Evolutionary conservation across 345 rosid species (phyloP).

Genomic region (Orychophragmus violaceus): DNA sequence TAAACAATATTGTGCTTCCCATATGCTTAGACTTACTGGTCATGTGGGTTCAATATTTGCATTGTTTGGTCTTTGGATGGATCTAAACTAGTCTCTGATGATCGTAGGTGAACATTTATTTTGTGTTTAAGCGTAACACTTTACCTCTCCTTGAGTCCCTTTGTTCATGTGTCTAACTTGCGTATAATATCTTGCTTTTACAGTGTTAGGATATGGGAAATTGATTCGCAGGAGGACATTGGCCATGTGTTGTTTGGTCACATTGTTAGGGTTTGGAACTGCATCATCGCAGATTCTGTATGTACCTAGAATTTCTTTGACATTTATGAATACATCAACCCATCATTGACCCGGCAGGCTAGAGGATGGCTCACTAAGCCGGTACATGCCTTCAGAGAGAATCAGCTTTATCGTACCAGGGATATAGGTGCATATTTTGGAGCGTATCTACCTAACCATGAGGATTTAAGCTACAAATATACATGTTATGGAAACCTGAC

Average conservation of each 20-base stretch:
- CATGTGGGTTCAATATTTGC: slow-evolving; percentile 97
- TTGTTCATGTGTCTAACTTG: neutral
- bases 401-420: no score
- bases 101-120: slow-evolving; percentile 74
- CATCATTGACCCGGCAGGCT: no score
- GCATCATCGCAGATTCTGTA: slow-evolving; percentile 71
- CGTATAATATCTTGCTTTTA: no score
- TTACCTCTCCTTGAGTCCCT: slow-evolving; percentile 1
- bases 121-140: neutral
- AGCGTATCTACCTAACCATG: no score
- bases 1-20: slow-evolving; percentile 38
- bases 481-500: no score
- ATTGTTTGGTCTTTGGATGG: slow-evolving; percentile 87
- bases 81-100: slow-evolving; percentile 87
- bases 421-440: no score
- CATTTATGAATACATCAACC: no score
- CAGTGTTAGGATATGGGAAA: no score
- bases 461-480: no score
- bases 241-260: slow-evolving; percentile 81
- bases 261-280: slow-evolving; percentile 93
- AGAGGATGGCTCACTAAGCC: no score
- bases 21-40: slow-evolving; percentile 65
- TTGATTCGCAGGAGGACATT: slow-evolving; percentile 36
- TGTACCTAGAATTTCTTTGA: slow-evolving; percentile 19
- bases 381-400: no score